phyloP scores from a whole-genome alignment of 371 early-diverging fungal genomes.

The Capniomyces stellatus region DNA sequence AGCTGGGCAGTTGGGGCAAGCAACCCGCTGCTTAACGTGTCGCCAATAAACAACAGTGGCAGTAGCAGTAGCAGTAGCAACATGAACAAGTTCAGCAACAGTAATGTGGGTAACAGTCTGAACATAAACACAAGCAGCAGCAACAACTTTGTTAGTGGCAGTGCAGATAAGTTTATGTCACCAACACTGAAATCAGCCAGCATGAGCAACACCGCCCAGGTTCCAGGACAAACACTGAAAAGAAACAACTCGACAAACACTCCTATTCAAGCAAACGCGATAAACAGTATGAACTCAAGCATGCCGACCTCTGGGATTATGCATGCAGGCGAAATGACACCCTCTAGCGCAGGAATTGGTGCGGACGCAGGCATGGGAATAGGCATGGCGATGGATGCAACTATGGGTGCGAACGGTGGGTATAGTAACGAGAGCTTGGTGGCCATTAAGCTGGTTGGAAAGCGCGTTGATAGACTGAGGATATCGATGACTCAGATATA shows the following conservation, averaged over 20 bases:
- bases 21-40: background rate
- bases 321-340: too few relatives aligned
- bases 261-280: background rate
- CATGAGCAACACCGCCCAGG: too few relatives aligned
- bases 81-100: background rate
- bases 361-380: slow-evolving; percentile 9
- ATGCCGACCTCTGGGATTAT: background rate
- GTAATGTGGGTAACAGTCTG: background rate
- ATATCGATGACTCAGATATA: slow-evolving; percentile 22
- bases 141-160: background rate
- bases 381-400: too few relatives aligned
- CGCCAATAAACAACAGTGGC: background rate
- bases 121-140: background rate
- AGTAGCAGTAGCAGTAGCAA: background rate
- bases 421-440: slow-evolving; percentile 11
- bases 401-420: slow-evolving; percentile 6
- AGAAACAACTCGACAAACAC: too few relatives aligned
- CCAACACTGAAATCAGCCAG: background rate
- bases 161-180: background rate
- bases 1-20: background rate
- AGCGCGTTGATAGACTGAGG: slow-evolving; percentile 14
- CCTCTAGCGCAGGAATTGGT: background rate
- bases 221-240: too few relatives aligned
- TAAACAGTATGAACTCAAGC: background rate
- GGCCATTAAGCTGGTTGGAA: too few relatives aligned